Conservation (phyloP, 2,329 filamentous ascomycete genomes). For the Stachybotrys chartarum region DNA sequence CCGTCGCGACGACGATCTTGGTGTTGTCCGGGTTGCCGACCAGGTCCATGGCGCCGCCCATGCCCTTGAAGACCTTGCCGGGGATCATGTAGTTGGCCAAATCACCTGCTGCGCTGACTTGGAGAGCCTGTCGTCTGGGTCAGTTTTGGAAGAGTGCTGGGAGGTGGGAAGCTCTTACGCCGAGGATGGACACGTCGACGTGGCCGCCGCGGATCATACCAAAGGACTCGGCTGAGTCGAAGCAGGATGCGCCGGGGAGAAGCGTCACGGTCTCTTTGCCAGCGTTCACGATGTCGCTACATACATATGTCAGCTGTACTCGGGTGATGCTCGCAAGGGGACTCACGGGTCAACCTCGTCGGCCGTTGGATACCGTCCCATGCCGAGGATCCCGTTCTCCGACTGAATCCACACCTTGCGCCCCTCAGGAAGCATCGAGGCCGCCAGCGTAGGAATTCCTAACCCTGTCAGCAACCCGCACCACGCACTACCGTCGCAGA, state of each 20-base stretch:
- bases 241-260: conserved; percentile 66
- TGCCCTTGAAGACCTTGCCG: conserved; percentile 80
- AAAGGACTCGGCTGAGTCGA: conserved; percentile 76
- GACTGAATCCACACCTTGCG: conserved; percentile 77
- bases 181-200: conserved; percentile 77
- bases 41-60: conserved; percentile 73
- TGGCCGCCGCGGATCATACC: conserved; percentile 82
- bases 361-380: conserved; percentile 71
- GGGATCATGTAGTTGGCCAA: conserved; percentile 89
- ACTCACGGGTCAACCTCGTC: conserved; percentile 59
- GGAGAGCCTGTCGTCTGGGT: conserved; percentile 45
- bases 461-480: not conserved
- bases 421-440: conserved; percentile 61
- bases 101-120: conserved; percentile 73
- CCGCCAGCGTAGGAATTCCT: conserved; percentile 80
- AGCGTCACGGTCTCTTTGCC: conserved; percentile 84
- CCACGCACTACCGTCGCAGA: not conserved
- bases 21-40: conserved; percentile 64
- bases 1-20: conserved; percentile 65
- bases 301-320: not conserved
- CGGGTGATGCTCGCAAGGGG: not conserved
- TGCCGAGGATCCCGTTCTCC: conserved; percentile 79
- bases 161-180: conserved; percentile 32
- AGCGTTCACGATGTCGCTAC: conserved; percentile 70
- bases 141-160: not conserved